Conservation (phyloP, 257 asterid species). For the Echites panduratus region DNA sequence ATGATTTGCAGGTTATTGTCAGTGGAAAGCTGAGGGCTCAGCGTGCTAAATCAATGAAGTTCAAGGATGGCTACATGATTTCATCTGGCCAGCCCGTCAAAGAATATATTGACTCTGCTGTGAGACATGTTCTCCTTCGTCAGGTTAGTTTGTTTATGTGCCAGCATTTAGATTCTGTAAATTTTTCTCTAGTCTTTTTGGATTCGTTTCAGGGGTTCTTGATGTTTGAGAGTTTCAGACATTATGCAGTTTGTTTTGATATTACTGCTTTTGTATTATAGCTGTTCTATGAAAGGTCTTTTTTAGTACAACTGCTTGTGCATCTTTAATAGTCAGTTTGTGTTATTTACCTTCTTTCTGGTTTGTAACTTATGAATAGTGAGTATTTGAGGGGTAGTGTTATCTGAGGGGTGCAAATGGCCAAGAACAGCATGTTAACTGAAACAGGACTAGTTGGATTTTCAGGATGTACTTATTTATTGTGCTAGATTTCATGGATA, state of each 20-base stretch:
- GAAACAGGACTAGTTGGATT: neutral
- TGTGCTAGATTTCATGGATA: neutral
- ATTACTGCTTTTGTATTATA: neutral
- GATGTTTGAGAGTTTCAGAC: neutral
- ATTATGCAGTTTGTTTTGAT: neutral
- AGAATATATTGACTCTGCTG: constrained; percentile 54
- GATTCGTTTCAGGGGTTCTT: neutral
- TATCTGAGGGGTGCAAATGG: too few species aligned
- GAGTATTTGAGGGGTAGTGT: too few species aligned
- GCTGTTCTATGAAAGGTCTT: neutral
- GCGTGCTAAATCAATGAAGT: constrained; percentile 57
- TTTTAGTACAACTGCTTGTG: neutral
- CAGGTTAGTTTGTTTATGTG: constrained; percentile 28
- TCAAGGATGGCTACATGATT: constrained; percentile 58
- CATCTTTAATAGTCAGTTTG: neutral
- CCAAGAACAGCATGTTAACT: neutral
- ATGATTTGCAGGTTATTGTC: constrained; percentile 40
- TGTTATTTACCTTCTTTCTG: neutral
- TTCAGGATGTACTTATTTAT: neutral
- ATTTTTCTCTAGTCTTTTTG: neutral
- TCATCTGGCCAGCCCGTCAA: constrained; percentile 63
- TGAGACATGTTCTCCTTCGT: constrained; percentile 54
- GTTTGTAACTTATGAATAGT: neutral
- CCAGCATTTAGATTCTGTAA: neutral
- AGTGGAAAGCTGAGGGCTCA: constrained; percentile 63